These are phyloP conservation scores for Rhizomucor miehei DNA, from an alignment of 371 early-diverging fungal genomes.

Conservation along the genomic window DNA sequence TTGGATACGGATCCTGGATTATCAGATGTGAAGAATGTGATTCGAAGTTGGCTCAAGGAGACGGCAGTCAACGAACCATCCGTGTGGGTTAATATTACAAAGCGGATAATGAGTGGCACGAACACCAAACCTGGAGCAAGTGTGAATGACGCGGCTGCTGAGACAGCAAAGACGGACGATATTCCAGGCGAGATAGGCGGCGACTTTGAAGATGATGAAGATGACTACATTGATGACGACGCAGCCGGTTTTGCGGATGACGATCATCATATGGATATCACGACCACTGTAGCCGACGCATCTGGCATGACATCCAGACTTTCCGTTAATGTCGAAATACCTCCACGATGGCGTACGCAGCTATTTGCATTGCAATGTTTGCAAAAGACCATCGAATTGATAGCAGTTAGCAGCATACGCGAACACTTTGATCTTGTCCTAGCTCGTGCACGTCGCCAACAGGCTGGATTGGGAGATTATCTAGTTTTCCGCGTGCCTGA, in stretches of 20 bases:
- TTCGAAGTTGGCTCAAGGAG: constrained; percentile 68
- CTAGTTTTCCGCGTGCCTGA: constrained; percentile 78
- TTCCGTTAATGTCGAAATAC: constrained; percentile 51
- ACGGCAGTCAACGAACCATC: constrained; percentile 74
- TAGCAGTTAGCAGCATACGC: constrained; percentile 51
- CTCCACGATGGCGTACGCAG: constrained; percentile 90
- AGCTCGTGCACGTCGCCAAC: constrained; percentile 58
- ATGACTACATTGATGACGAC: constrained; percentile 33
- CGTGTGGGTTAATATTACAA: constrained; percentile 83
- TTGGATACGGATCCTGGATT: constrained; percentile 76
- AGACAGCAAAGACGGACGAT: constrained; percentile 5
- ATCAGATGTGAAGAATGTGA: constrained; percentile 82
- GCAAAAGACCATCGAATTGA: constrained; percentile 61
- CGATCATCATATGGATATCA: constrained; percentile 43
- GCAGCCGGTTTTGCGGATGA: constrained; percentile 42
- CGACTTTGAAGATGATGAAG: constrained; percentile 33
- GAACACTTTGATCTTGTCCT: constrained; percentile 72
- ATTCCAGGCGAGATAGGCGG: constrained; percentile 13
- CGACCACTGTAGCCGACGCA: constrained; percentile 45
- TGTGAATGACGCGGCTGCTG: background rate
- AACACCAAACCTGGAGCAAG: background rate
- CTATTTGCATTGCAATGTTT: constrained; percentile 79
- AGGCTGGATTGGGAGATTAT: constrained; percentile 64
- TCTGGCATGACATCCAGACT: constrained; percentile 35
- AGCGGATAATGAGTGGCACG: constrained; percentile 67